Evolutionary conservation across 2,329 filamentous ascomycete genomes (phyloP).

Genomic region (Alternaria sp.): DNA sequence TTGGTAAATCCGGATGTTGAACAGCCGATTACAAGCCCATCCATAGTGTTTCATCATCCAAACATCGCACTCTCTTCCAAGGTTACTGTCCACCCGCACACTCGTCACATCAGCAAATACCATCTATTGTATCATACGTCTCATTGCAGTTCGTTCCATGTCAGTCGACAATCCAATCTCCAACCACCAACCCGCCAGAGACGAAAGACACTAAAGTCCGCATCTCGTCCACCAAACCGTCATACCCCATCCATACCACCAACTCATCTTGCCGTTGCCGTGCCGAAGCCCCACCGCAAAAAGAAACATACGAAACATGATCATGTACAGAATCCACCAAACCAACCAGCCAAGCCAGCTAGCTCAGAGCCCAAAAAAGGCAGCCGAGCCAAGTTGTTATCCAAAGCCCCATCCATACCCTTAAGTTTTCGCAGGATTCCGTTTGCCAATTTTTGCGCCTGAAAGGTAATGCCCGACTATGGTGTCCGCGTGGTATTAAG

Average conservation of each 20-base stretch:
- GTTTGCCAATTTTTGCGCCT: not conserved
- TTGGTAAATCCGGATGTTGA: fast-evolving
- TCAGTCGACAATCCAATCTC: not conserved
- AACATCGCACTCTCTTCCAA: too few relatives aligned
- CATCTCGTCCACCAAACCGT: not conserved
- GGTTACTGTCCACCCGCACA: not conserved
- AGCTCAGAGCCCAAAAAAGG: not conserved
- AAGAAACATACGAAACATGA: not conserved
- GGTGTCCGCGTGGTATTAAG: not conserved
- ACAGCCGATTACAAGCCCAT: not conserved
- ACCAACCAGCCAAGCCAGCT: not conserved
- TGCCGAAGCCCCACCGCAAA: not conserved
- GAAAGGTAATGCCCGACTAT: not conserved
- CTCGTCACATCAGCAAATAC: not conserved
- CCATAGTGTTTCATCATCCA: not conserved
- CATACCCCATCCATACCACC: not conserved
- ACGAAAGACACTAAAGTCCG: not conserved
- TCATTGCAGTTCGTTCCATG: not conserved
- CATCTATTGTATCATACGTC: not conserved
- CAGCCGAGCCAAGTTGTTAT: not conserved
- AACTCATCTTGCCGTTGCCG: not conserved
- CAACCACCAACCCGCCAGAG: not conserved
- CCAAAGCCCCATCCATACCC: not conserved
- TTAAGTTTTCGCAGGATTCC: not conserved
- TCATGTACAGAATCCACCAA: not conserved